phyloP scores from a whole-genome alignment of 805 yeast genomes.

The Brettanomyces anomalus region DNA sequence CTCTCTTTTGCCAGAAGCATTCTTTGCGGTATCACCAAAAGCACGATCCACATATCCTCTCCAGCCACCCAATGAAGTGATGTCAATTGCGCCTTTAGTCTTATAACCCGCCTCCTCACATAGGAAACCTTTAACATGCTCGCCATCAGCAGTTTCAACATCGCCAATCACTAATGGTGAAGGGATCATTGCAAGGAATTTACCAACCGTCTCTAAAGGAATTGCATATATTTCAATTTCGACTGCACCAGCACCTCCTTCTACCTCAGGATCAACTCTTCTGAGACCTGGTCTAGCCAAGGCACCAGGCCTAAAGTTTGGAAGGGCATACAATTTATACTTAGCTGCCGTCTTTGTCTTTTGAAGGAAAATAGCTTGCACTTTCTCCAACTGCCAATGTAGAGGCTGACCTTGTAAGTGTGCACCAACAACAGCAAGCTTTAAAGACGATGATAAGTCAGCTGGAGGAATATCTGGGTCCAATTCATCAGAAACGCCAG shows the following conservation, averaged over 20 bases:
- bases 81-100: constrained; percentile 63
- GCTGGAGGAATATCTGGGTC: constrained; percentile 36
- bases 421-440: constrained; percentile 94
- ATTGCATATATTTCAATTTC: constrained; percentile 77
- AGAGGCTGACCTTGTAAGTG: constrained; percentile 82
- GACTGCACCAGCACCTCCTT: constrained; percentile 45
- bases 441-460: constrained; percentile 34
- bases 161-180: constrained; percentile 94
- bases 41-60: constrained; percentile 41
- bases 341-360: constrained; percentile 61
- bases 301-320: constrained; percentile 56
- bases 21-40: constrained; percentile 14
- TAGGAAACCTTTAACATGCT: constrained; percentile 85
- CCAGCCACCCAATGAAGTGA: constrained; percentile 89
- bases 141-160: constrained; percentile 72
- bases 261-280: constrained; percentile 37
- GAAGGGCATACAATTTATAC: constrained; percentile 76
- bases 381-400: constrained; percentile 89
- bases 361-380: constrained; percentile 60
- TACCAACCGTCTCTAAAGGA: constrained; percentile 72
- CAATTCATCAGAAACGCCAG: constrained; percentile 36
- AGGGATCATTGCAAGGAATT: constrained; percentile 81
- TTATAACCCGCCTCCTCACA: constrained; percentile 88
- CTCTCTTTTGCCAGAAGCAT: constrained; percentile 14
- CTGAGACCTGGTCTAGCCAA: constrained; percentile 84